Base-by-base conservation (phyloP, 108 stramenopile genomes). In the Nannochloropsis oceanica region DNA sequence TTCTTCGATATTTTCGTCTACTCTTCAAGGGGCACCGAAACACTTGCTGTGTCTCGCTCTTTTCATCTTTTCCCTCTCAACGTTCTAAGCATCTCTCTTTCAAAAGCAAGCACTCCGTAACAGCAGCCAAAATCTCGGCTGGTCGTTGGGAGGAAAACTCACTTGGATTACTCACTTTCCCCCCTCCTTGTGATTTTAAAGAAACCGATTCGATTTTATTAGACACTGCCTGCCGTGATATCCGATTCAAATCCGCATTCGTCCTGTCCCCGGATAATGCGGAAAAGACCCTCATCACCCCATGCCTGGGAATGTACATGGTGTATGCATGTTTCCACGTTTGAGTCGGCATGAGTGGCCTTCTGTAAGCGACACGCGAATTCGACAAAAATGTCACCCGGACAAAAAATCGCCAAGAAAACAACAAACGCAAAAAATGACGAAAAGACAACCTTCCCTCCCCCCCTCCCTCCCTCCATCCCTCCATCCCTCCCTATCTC, bases 271-370 rank as follows among this genome's bases (percentile, higher is more conserved):
- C 92, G 89, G 43, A 89, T 79, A 79, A 93, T 93, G 42, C 91
- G 89, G 89, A 93, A 92, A 81, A 89, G 90, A 46, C 93, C 93
- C 11, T 82, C 59, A 44, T 90, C 92, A 8, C 93, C 93, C 93
- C 93, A 93, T 1, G 84, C 84, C 18, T 88, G n/a, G n/a, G 59
- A n/a, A n/a, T 73, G 34, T 34, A 34, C 34, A 34, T 34, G 34
- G 34, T 34, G 34, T 34, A 34, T 34, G 34, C 5, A 5, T 34
- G 34, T 34, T 34, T 34, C 34, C 2, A 34, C 34, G 34, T 34
- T 34, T 34, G 34, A 34, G 34, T 34, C 2, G 5, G 34, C 59
- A 73, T 73, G 22, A 18, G 59, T n/a, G 59, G 9, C 2, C 18
- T 9, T 7, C 7, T n/a, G n/a, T 9, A 73, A 73, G 59, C 9